Evolutionary conservation across 495 filamentous ascomycete genomes (phyloP).

Genomic region (Apiosordaria backusii): DNA sequence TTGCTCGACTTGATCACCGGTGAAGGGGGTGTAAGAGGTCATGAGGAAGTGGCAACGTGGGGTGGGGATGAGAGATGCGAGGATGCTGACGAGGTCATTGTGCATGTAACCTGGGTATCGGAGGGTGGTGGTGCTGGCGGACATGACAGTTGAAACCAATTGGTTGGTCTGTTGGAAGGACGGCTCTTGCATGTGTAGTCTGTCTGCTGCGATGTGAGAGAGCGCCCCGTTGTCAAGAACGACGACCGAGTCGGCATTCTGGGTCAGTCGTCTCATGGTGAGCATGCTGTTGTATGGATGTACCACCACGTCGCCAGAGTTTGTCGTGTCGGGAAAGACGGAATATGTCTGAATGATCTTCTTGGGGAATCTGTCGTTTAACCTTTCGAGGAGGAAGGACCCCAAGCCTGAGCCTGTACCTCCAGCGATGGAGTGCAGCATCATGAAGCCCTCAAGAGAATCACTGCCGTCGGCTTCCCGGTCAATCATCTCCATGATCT

Average conservation of each 20-base stretch:
- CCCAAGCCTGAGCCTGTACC: slow-evolving; percentile 94
- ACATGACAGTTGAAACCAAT: slow-evolving; percentile 97
- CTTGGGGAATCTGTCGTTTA: slow-evolving; percentile 97
- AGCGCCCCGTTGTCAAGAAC: slow-evolving; percentile 95
- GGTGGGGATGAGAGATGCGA: slow-evolving; percentile 92
- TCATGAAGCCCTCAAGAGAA: slow-evolving; percentile 96
- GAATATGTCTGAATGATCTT: slow-evolving; percentile 99
- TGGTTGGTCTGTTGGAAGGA: slow-evolving; percentile 98
- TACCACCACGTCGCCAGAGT: slow-evolving; percentile 83
- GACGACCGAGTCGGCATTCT: slow-evolving; percentile 98
- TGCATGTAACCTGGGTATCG: slow-evolving; percentile 99
- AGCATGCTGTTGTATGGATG: slow-evolving; percentile 97
- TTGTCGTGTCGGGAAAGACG: slow-evolving; percentile 89
- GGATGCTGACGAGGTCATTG: slow-evolving; percentile 95
- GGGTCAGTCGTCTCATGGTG: slow-evolving; percentile 81
- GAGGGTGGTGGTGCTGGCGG: slow-evolving; percentile 91
- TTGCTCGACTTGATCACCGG: slow-evolving; percentile 89
- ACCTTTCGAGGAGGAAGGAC: slow-evolving; percentile 88
- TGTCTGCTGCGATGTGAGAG: slow-evolving; percentile 88
- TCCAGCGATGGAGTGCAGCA: slow-evolving; percentile 95
- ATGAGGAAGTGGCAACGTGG: slow-evolving; percentile 97
- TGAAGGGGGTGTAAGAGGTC: slow-evolving; percentile 97
- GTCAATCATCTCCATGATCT: slow-evolving; percentile 99
- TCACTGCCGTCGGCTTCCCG: slow-evolving; percentile 97
- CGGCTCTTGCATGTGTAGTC: slow-evolving; percentile 87